phyloP scores from a whole-genome alignment of 225 moss, liverwort and hornwort genomes.

The Polytrichum commune region DNA sequence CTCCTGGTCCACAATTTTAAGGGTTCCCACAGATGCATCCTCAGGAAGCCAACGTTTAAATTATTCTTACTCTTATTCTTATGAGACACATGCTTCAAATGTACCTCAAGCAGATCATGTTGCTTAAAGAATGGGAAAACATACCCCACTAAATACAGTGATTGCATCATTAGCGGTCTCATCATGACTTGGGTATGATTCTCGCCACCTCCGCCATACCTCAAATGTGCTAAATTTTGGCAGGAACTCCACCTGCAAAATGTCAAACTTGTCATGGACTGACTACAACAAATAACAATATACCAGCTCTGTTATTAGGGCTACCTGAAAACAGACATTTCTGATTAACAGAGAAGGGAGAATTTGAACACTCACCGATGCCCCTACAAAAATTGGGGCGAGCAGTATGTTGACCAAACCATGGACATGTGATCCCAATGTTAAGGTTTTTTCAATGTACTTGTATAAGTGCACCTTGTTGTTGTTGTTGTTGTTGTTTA shows the following conservation, averaged over 20 bases:
- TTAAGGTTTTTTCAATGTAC: constrained; percentile 17
- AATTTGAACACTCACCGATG: constrained; percentile 33
- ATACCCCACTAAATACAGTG: constrained; percentile 85
- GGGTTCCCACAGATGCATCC: neutral
- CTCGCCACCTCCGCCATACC: constrained; percentile 81
- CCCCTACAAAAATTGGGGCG: constrained; percentile 79
- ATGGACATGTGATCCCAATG: constrained; percentile 60
- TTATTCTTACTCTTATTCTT: no score
- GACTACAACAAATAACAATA: no score
- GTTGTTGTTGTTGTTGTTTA: no score
- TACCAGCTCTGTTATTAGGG: no score
- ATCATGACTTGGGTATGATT: constrained; percentile 46
- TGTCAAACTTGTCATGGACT: neutral
- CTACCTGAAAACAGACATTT: neutral
- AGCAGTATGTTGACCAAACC: constrained; percentile 87
- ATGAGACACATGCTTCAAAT: no score
- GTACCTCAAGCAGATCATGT: no score
- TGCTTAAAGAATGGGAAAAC: constrained; percentile 10
- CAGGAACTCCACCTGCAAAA: constrained; percentile 63
- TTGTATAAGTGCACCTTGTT: no score
- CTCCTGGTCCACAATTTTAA: neutral
- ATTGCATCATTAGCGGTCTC: constrained; percentile 41
- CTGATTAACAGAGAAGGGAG: neutral
- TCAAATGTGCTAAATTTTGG: constrained; percentile 83
- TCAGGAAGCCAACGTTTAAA: no score